These are phyloP conservation scores for Circinella minor DNA, from an alignment of 371 early-diverging fungal species.

Conservation along the genomic window DNA sequence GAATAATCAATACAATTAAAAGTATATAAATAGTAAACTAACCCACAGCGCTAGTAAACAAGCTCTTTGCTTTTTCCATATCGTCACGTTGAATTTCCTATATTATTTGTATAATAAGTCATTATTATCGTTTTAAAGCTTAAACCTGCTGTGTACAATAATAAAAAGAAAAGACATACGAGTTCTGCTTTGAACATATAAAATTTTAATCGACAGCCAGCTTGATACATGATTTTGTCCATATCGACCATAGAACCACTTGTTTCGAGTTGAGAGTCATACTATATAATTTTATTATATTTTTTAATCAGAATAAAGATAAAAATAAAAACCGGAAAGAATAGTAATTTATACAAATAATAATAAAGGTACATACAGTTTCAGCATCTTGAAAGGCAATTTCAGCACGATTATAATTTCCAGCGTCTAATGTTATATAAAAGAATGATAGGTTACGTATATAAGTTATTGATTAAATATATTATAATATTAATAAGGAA, in stretches of 20 bases:
- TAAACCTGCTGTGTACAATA: background rate
- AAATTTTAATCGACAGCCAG: background rate
- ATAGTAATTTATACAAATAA: too few relatives aligned
- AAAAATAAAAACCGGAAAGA: background rate
- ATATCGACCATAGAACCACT: background rate
- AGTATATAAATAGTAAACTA: background rate
- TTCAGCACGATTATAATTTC: background rate
- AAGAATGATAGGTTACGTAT: background rate
- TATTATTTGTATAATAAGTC: background rate
- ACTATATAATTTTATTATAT: background rate
- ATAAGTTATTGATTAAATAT: background rate
- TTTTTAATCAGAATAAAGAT: background rate
- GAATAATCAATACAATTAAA: too few relatives aligned
- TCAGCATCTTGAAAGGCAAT: background rate
- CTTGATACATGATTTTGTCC: background rate
- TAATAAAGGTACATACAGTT: background rate
- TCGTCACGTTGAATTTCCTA: background rate
- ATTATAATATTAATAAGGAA: background rate
- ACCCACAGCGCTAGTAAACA: background rate
- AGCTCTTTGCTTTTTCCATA: background rate
- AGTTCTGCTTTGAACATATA: slow-evolving; percentile 2
- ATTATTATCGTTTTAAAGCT: background rate
- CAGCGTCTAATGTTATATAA: background rate
- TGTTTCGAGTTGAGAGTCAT: background rate
- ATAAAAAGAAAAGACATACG: background rate